These are phyloP conservation scores for Pestalotiopsis sp. DNA, from an alignment of 2,329 filamentous ascomycete genomes.

Conservation along the genomic window DNA sequence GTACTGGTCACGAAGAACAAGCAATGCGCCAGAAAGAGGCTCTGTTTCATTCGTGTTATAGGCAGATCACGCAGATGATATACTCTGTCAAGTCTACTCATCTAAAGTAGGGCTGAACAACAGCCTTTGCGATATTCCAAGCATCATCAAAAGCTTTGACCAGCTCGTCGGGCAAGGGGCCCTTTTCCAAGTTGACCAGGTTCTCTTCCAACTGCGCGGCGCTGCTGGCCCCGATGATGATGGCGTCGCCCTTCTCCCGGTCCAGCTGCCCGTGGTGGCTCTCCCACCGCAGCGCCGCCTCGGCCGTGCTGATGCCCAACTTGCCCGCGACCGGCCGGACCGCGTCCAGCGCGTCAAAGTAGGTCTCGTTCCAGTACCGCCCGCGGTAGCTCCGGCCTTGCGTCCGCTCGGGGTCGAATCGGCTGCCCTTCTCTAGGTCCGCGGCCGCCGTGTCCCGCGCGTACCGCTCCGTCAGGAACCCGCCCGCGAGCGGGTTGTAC, in stretches of 20 bases:
- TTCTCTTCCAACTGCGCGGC: conserved; percentile 10
- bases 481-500: conserved; percentile 34
- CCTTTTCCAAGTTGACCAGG: conserved; percentile 2
- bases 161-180: conserved; percentile 5
- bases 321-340: conserved; percentile 5
- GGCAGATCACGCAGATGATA: no score
- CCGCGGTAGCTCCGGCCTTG: conserved; percentile 6
- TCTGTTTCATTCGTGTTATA: no score
- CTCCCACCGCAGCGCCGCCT: conserved; percentile 15
- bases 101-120: conserved; percentile 6
- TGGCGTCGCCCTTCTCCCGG: conserved; percentile 8
- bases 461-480: conserved; percentile 15
- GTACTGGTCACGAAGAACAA: neutral
- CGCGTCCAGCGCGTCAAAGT: conserved; percentile 14
- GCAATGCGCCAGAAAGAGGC: no score
- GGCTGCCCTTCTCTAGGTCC: conserved; percentile 6
- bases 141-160: conserved; percentile 9
- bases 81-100: neutral
- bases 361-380: conserved; percentile 13
- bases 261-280: conserved; percentile 10
- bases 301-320: conserved; percentile 11
- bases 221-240: conserved; percentile 13
- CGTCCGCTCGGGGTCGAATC: conserved; percentile 9
- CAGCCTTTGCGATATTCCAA: neutral
- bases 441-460: neutral